Evolutionary conservation across 2,329 filamentous ascomycete species (phyloP).

Genomic region (Exophiala dermatitidis): DNA sequence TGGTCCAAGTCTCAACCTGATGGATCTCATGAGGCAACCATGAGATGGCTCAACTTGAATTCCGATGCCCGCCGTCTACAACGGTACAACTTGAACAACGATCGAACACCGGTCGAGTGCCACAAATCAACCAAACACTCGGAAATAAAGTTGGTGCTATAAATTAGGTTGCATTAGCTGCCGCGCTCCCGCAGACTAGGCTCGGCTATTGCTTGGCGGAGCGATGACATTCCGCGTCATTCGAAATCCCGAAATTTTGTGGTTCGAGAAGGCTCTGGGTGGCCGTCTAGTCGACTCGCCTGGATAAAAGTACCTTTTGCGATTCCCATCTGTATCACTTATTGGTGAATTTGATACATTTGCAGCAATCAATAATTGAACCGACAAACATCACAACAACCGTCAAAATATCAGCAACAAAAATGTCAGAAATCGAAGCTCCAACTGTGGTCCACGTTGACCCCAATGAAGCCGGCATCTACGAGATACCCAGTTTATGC

Average conservation of each 20-base stretch:
- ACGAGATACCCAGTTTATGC: conserved; percentile 62
- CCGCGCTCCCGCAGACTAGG: conserved; percentile 1
- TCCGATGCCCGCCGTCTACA: not conserved
- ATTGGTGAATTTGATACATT: not conserved
- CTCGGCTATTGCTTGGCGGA: conserved; percentile 13
- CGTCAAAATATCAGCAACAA: not conserved
- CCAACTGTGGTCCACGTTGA: conserved; percentile 20
- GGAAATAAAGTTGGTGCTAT: not conserved
- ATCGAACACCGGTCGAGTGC: not conserved
- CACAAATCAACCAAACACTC: too few species aligned
- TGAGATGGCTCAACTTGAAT: not conserved
- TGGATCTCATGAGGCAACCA: conserved; percentile 26
- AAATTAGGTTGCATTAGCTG: conserved; percentile 12
- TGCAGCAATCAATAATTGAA: not conserved
- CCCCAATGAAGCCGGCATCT: conserved; percentile 32
- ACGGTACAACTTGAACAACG: not conserved
- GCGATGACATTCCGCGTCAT: conserved; percentile 18
- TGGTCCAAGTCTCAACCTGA: conserved; percentile 17
- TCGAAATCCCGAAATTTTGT: conserved; percentile 19
- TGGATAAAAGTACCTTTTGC: not conserved
- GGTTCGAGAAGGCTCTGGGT: conserved; percentile 13
- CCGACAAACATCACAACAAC: not conserved
- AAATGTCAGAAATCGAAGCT: conserved; percentile 10
- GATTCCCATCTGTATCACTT: not conserved
- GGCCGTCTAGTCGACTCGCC: not conserved